A percentile compares a stretch with the other conserved stretches of the same genome.
Evolutionary conservation across 805 yeast species (phyloP).

Genomic region (Yamadazyma paraphyllophila): DNA sequence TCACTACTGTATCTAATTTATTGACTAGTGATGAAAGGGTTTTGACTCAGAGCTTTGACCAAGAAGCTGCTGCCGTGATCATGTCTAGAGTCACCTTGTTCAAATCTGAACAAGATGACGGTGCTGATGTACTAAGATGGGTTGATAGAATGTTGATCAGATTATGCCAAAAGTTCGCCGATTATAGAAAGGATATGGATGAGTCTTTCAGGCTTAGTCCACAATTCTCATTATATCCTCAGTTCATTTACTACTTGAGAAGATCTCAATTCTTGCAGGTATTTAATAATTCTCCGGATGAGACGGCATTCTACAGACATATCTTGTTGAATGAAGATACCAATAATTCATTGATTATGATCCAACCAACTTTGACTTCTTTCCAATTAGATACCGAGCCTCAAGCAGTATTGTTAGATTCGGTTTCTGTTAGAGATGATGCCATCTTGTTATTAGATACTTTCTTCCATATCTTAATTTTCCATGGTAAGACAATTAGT

Average conservation of each 20-base stretch:
- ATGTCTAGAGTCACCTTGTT: slow-evolving; percentile 74
- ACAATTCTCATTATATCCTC: slow-evolving; percentile 57
- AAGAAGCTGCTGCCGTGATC: slow-evolving; percentile 65
- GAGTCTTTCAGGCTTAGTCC: slow-evolving; percentile 50
- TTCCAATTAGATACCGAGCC: slow-evolving; percentile 42
- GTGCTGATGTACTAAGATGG: slow-evolving; percentile 93
- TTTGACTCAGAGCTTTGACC: slow-evolving; percentile 55
- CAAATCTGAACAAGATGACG: slow-evolving; percentile 77
- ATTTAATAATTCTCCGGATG: slow-evolving; percentile 72
- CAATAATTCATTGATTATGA: slow-evolving; percentile 59
- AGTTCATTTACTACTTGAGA: slow-evolving; percentile 64
- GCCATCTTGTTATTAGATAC: slow-evolving; percentile 61
- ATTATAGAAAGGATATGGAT: slow-evolving; percentile 46
- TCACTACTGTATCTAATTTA: slow-evolving; percentile 55
- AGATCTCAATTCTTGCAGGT: slow-evolving; percentile 65
- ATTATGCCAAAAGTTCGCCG: slow-evolving; percentile 34
- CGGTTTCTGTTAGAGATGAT: slow-evolving; percentile 57
- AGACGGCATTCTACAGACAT: slow-evolving; percentile 63
- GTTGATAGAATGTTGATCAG: slow-evolving; percentile 62
- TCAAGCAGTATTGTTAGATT: slow-evolving; percentile 61
- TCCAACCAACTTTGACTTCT: slow-evolving; percentile 57
- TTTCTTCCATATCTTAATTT: slow-evolving; percentile 65
- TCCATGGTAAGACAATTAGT: slow-evolving; percentile 64
- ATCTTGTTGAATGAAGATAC: slow-evolving; percentile 61
- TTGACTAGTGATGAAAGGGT: slow-evolving; percentile 38